Evolutionary conservation across 352 stramenopile species (phyloP), one percentile per base, ranked within the genome.

Genomic region (Phytopythium delawarense): DNA sequence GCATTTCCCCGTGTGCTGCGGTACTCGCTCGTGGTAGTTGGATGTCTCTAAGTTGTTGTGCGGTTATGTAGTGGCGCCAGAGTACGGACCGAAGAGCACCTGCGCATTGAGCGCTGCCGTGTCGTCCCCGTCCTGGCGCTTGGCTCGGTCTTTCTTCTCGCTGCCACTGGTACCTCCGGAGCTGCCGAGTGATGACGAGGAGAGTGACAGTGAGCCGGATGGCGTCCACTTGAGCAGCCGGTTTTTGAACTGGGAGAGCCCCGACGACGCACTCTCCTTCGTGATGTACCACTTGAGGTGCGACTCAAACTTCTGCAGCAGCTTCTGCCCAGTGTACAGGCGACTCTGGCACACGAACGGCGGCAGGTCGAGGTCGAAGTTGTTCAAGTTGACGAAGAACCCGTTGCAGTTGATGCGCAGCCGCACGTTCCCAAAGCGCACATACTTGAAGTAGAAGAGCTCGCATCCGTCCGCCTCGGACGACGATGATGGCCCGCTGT

Each of bases 371-470:
- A 95, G 59, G 58, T 91, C 86, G 37, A 95, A 92, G 37, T 87
- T 72, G 58, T 70, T 92, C 20, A 95, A 69, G 49, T 92, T 95
- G 11, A 95, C 86, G 50, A 92, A 91, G 63, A 93, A 95, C 0
- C 86, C 86, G 59, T 91, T 87, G 69, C 86, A 93, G 59, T 91
- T 91, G 70, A 95, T 90, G 20, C 80, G 78, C 4, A 93, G 59
- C 0, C 83, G 80, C 18, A 95, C 72, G 64, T 92, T 92, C 11
- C 86, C 86, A 30, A 95, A 80, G 34, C 84, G 70, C 2, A 93
- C 78, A 57, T 95, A 95, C 59, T 93, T 92, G 56, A 95, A 90
- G 70, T 91, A 95, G 62, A 92, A 93, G 7, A 93, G 59, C 42
- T 95, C 86, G 50, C 77, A 81, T 20, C 80, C 75, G 30, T 91